phyloP scores from a whole-genome alignment of 2,329 filamentous ascomycete species.

The Blumeria graminis region DNA sequence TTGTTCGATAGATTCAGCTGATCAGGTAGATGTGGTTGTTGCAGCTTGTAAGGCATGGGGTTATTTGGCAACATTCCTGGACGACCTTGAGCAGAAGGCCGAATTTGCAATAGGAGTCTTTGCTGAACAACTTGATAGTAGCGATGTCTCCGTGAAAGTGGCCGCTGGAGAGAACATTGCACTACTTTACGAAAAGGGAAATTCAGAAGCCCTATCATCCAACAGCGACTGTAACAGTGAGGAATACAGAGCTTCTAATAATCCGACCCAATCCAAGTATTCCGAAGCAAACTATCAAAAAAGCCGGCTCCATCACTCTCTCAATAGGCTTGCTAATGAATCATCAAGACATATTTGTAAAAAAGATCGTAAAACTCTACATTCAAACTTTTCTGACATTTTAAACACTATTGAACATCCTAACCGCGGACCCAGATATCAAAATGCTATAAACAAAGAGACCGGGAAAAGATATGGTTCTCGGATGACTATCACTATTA shows the following conservation, averaged over 20 bases:
- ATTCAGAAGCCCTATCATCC: slow-evolving; percentile 21
- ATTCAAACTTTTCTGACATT: slow-evolving; percentile 41
- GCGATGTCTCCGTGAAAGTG: slow-evolving; percentile 36
- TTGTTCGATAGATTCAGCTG: slow-evolving; percentile 32
- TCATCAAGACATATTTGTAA: slow-evolving; percentile 39
- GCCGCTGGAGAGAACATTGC: slow-evolving; percentile 51
- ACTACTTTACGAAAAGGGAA: slow-evolving; percentile 42
- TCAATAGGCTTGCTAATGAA: slow-evolving; percentile 33
- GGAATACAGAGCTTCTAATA: slow-evolving; percentile 14
- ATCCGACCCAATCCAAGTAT: slow-evolving; percentile 28
- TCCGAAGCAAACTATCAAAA: slow-evolving; percentile 44
- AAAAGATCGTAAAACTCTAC: slow-evolving; percentile 40
- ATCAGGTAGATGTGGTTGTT: slow-evolving; percentile 34
- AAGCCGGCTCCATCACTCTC: slow-evolving; percentile 31
- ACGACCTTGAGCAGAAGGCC: slow-evolving; percentile 38
- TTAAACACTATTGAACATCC: slow-evolving; percentile 42
- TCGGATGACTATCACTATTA: slow-evolving; percentile 34
- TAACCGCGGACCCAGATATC: slow-evolving; percentile 39
- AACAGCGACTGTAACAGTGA: slow-evolving; percentile 21
- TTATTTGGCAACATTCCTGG: slow-evolving; percentile 38
- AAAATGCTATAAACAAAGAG: slow-evolving; percentile 35
- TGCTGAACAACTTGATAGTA: slow-evolving; percentile 43
- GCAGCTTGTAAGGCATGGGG: slow-evolving; percentile 48
- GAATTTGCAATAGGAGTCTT: slow-evolving; percentile 42
- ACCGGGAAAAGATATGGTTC: slow-evolving; percentile 35